These are phyloP conservation scores for Aspergillus cejpii DNA, from an alignment of 2,329 filamentous ascomycete genomes.

Conservation along the genomic window DNA sequence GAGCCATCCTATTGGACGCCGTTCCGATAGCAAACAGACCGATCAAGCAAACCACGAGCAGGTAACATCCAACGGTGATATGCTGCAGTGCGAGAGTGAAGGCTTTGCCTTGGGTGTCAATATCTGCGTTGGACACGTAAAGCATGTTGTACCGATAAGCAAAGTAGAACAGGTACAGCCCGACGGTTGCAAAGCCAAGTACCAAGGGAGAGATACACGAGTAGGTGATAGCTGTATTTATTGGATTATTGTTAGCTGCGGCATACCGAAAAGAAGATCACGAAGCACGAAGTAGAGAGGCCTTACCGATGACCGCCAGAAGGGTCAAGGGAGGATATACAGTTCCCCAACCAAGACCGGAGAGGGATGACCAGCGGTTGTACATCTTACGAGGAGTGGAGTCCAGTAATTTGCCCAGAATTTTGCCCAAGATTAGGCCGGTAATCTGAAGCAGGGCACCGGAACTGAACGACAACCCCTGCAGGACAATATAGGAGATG, in stretches of 20 bases:
- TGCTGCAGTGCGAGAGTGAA: constrained; percentile 87
- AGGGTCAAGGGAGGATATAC: constrained; percentile 75
- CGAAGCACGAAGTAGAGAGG: neutral
- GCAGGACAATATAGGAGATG: constrained; percentile 88
- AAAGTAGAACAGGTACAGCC: constrained; percentile 73
- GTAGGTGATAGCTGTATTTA: constrained; percentile 64
- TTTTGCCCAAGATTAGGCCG: constrained; percentile 65
- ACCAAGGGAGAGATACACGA: constrained; percentile 80
- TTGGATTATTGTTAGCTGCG: neutral
- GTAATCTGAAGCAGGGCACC: constrained; percentile 65
- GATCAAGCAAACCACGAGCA: constrained; percentile 74
- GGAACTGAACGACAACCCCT: constrained; percentile 74
- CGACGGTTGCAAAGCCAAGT: constrained; percentile 71
- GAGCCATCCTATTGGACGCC: constrained; percentile 54
- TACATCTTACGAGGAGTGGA: constrained; percentile 76
- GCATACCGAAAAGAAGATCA: constrained; percentile 2
- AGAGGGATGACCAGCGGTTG: constrained; percentile 65
- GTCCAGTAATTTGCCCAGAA: constrained; percentile 68
- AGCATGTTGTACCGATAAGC: constrained; percentile 88
- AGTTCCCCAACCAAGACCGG: constrained; percentile 74
- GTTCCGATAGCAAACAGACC: constrained; percentile 70
- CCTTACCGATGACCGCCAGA: constrained; percentile 68
- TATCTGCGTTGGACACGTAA: constrained; percentile 71
- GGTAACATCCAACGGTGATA: constrained; percentile 74
- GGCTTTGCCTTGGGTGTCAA: constrained; percentile 81